phyloP scores from a whole-genome alignment of 768 basidiomycete species.

The Suillus variegatus region DNA sequence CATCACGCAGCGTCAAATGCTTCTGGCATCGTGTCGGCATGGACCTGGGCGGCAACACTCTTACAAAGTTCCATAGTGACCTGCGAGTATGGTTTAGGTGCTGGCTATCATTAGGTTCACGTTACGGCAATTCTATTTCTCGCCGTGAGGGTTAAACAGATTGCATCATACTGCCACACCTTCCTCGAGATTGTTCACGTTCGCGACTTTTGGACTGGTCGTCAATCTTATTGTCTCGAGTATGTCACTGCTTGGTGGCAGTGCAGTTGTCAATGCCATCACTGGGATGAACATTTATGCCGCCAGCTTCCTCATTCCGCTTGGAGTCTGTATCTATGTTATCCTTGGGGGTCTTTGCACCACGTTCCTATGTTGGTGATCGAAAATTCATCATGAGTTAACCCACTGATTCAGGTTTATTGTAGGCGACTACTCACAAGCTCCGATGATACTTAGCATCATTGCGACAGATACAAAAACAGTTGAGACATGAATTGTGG shows the following conservation, averaged over 20 bases:
- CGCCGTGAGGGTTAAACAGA: constrained; percentile 32
- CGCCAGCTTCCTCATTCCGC: constrained; percentile 40
- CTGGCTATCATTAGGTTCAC: constrained; percentile 28
- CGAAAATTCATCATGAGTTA: neutral
- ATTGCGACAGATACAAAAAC: neutral
- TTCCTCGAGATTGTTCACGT: constrained; percentile 37
- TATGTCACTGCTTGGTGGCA: constrained; percentile 39
- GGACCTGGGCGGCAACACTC: constrained; percentile 35
- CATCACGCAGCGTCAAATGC: constrained; percentile 22
- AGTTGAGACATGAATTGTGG: neutral
- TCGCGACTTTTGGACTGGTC: constrained; percentile 24
- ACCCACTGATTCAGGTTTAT: constrained; percentile 6
- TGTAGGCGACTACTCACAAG: constrained; percentile 31
- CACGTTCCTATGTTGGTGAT: constrained; percentile 32
- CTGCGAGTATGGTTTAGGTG: constrained; percentile 27
- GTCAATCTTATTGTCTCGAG: constrained; percentile 35
- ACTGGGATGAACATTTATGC: constrained; percentile 43
- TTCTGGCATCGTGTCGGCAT: constrained; percentile 26
- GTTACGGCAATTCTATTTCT: constrained; percentile 20
- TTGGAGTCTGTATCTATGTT: constrained; percentile 41
- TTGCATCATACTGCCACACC: constrained; percentile 36
- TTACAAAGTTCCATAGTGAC: constrained; percentile 33
- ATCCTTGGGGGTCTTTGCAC: constrained; percentile 34
- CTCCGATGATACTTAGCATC: neutral
- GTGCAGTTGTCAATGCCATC: constrained; percentile 38